These are phyloP conservation scores for Fonsecaea erecta DNA, from an alignment of 2,329 filamentous ascomycete species.

Conservation along the genomic window DNA sequence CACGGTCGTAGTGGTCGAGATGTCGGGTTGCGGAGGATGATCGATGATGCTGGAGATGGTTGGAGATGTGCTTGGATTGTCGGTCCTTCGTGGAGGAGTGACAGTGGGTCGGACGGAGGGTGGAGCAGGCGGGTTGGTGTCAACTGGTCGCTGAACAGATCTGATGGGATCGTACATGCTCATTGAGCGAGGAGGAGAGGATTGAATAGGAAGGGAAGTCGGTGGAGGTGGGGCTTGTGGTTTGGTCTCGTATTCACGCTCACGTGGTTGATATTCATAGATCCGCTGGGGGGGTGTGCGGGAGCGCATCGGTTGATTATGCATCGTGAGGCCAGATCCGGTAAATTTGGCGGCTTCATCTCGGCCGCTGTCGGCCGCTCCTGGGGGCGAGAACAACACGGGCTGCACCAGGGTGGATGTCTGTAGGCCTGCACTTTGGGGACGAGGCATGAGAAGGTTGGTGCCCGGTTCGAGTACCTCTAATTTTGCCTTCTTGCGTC, in stretches of 20 bases:
- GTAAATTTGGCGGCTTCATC: conserved; percentile 32
- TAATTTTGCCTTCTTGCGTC: conserved; percentile 56
- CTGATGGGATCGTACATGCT: conserved; percentile 90
- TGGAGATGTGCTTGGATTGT: conserved; percentile 83
- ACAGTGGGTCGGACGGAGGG: conserved; percentile 68
- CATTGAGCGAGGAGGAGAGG: conserved; percentile 32
- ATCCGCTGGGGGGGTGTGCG: conserved; percentile 43
- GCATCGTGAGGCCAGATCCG: conserved; percentile 50
- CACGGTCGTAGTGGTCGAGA: conserved; percentile 26
- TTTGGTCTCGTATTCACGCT: conserved; percentile 31
- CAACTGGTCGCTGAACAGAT: conserved; percentile 58
- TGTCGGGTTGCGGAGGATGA: conserved; percentile 50
- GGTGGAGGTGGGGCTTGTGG: conserved; percentile 31
- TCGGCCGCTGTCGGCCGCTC: not conserved
- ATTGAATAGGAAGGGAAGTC: conserved; percentile 33
- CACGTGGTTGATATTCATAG: conserved; percentile 49
- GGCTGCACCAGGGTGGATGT: conserved; percentile 34
- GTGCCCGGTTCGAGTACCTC: conserved; percentile 37
- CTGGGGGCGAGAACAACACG: conserved; percentile 23
- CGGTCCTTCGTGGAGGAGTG: conserved; percentile 54
- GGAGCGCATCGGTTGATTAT: conserved; percentile 30
- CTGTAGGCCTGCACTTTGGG: conserved; percentile 25
- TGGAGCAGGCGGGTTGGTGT: conserved; percentile 58
- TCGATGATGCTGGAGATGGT: conserved; percentile 91
- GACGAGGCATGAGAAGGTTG: conserved; percentile 25